A percentile compares a stretch with the other conserved stretches of the same genome.
Conservation (phyloP, 2,329 filamentous ascomycete species). For the Penicillium sp. region DNA sequence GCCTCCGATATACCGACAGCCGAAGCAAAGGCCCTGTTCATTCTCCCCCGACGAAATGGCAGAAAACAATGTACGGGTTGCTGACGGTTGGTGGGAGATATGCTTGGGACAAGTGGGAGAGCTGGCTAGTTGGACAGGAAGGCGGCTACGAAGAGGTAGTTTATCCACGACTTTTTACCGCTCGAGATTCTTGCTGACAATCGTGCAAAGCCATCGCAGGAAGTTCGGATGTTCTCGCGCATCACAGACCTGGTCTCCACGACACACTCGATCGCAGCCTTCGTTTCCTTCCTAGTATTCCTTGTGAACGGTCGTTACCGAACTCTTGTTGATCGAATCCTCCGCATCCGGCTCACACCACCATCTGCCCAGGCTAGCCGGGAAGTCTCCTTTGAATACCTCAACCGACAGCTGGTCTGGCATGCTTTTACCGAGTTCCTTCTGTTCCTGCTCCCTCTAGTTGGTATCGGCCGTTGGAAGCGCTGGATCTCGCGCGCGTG, state of each 20-base stretch:
- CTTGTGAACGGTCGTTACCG: constrained; percentile 88
- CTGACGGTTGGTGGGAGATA: constrained; percentile 87
- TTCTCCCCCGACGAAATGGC: constrained; percentile 72
- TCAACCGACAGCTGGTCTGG: constrained; percentile 97
- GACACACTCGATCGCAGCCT: constrained; percentile 76
- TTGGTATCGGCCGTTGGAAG: constrained; percentile 90
- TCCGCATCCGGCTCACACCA: constrained; percentile 82
- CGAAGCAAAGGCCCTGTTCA: constrained; percentile 64
- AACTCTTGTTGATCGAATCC: constrained; percentile 81
- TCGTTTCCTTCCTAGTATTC: constrained; percentile 86
- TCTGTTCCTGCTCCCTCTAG: constrained; percentile 94
- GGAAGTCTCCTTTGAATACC: constrained; percentile 95
- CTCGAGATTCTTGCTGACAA: constrained; percentile 16
- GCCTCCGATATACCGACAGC: constrained; percentile 86
- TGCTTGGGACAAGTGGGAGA: constrained; percentile 88
- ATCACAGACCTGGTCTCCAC: constrained; percentile 71
- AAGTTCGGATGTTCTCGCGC: constrained; percentile 62
- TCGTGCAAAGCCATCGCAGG: constrained; percentile 46
- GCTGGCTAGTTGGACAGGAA: constrained; percentile 75
- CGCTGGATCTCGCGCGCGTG: constrained; percentile 86
- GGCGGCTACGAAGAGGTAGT: constrained; percentile 67
- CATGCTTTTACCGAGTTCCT: constrained; percentile 99
- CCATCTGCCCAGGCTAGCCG: constrained; percentile 82
- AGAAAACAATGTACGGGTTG: constrained; percentile 82
- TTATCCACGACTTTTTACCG: constrained; percentile 4